Evolutionary conservation across 148 eudicot species (phyloP).

Genomic region (Euryodendron excelsum): DNA sequence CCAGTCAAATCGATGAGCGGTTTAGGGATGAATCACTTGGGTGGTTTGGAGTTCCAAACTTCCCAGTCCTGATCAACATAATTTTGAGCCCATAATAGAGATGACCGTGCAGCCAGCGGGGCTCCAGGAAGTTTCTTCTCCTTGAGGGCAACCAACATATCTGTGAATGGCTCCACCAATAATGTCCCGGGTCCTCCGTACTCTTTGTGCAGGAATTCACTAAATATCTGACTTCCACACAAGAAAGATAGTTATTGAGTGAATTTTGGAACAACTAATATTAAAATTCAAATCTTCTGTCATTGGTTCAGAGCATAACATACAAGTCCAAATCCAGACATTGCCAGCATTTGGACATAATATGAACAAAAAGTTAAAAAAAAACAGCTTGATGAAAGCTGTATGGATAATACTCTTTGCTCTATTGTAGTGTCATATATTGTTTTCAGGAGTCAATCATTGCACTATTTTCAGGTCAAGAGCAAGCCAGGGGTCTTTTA

Average conservation of each 20-base stretch:
- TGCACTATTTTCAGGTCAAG: conserved; percentile 15
- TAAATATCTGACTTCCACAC: conserved; percentile 41
- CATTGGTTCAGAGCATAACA: conserved; percentile 8
- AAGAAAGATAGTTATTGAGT: neutral
- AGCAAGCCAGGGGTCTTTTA: neutral
- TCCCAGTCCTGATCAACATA: conserved; percentile 49
- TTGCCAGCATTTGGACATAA: conserved; percentile 5
- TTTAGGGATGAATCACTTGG: neutral
- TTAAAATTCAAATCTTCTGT: neutral
- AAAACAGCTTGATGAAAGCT: conserved; percentile 18
- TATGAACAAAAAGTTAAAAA: conserved; percentile 11
- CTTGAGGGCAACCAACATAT: conserved; percentile 54
- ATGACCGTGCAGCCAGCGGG: conserved; percentile 49
- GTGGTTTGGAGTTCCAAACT: conserved; percentile 15
- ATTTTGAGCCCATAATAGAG: conserved; percentile 54
- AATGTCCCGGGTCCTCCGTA: conserved; percentile 79
- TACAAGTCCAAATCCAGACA: conserved; percentile 6
- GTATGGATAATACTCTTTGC: conserved; percentile 5
- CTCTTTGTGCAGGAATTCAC: conserved; percentile 52
- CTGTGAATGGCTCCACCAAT: conserved; percentile 73
- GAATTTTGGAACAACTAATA: neutral
- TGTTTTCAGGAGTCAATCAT: neutral
- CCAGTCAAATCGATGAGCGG: too few species aligned
- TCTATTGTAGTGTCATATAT: neutral
- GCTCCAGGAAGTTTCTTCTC: conserved; percentile 57